Conservation (phyloP, 306 rosid genomes). For the Begonia masoniana region DNA sequence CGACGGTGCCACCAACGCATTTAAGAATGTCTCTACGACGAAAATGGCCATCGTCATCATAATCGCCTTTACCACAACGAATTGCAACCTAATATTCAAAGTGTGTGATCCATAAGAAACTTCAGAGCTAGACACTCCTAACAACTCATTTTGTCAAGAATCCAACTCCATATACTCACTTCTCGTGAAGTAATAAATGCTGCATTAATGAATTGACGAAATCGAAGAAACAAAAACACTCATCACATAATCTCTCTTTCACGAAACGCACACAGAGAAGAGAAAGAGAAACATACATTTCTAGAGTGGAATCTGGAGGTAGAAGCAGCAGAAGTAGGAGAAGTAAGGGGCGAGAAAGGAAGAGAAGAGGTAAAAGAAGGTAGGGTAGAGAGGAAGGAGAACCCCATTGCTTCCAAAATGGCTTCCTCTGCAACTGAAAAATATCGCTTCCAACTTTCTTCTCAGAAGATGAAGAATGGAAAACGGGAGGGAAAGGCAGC, state of each 20-base stretch:
- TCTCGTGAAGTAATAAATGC: too few species aligned
- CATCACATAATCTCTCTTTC: neutral
- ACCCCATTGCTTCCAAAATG: slow-evolving; percentile 29
- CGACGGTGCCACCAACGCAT: slow-evolving; percentile 44
- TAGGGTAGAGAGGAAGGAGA: slow-evolving; percentile 53
- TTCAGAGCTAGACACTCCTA: too few species aligned
- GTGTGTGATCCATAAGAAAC: too few species aligned
- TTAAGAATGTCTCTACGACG: slow-evolving; percentile 42
- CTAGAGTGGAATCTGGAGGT: neutral
- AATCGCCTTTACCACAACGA: slow-evolving; percentile 37
- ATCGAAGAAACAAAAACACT: too few species aligned
- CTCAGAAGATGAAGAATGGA: too few species aligned
- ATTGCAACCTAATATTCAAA: slow-evolving; percentile 30
- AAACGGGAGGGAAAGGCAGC: too few species aligned
- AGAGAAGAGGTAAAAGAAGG: slow-evolving; percentile 18
- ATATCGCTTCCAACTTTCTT: too few species aligned
- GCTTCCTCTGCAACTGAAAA: neutral
- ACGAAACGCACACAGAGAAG: slow-evolving; percentile 4
- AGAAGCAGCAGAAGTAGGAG: neutral
- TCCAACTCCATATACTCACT: too few species aligned
- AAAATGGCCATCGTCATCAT: slow-evolving; percentile 25
- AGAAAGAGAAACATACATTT: slow-evolving; percentile 29
- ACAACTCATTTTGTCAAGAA: too few species aligned
- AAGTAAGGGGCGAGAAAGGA: slow-evolving; percentile 18
- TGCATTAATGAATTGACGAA: too few species aligned